Percentiles rank a stretch among this genome's conserved stretches.
Conservation (phyloP, 768 basidiomycete genomes). For the Trametes cinnabarina region DNA sequence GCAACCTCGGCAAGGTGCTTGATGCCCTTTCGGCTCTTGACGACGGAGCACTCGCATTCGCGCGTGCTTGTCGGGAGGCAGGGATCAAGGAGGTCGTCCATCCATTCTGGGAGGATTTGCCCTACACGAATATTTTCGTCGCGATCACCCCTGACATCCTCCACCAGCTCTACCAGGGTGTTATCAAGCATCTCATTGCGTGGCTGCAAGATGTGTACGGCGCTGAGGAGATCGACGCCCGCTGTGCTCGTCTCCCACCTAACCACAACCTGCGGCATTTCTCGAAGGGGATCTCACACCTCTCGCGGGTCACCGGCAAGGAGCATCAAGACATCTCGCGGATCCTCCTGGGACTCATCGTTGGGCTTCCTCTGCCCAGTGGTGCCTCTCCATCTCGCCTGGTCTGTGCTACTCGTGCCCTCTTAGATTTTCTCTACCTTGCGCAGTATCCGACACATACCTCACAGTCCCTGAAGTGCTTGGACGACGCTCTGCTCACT, state of each 20-base stretch:
- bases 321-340: slow-evolving; percentile 24
- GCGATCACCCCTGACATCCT: slow-evolving; percentile 30
- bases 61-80: slow-evolving; percentile 11
- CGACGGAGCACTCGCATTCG: not conserved
- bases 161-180: slow-evolving; percentile 31
- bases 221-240: not conserved
- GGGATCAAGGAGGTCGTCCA: slow-evolving; percentile 23
- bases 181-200: slow-evolving; percentile 23
- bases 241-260: slow-evolving; percentile 20
- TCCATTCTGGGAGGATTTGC: slow-evolving; percentile 29
- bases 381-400: slow-evolving; percentile 4
- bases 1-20: slow-evolving; percentile 3
- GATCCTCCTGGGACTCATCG: too few relatives aligned
- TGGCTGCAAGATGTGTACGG: slow-evolving; percentile 23
- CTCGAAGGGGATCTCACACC: slow-evolving; percentile 20
- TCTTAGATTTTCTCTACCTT: slow-evolving; percentile 29
- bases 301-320: slow-evolving; percentile 22
- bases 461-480: not conserved
- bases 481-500: slow-evolving; percentile 7
- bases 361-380: slow-evolving; percentile 13
- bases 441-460: slow-evolving; percentile 27
- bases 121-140: slow-evolving; percentile 25
- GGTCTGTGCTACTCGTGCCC: slow-evolving; percentile 17
- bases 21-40: slow-evolving; percentile 4
- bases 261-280: not conserved